Conservation (phyloP, 257 asterid species). For the Scutellaria baicalensis region DNA sequence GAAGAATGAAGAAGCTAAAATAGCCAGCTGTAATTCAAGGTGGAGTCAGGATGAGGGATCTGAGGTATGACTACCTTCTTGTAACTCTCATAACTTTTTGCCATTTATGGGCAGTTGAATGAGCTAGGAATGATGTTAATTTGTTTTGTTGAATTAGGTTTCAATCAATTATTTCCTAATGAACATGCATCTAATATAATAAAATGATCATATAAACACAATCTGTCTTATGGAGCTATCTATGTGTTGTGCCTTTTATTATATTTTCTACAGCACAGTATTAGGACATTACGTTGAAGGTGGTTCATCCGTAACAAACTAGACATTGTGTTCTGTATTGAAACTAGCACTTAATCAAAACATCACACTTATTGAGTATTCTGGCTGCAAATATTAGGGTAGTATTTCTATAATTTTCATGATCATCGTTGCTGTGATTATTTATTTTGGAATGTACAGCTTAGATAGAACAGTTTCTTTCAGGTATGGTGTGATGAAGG, state of each 20-base stretch:
- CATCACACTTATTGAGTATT: no score
- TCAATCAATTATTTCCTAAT: not conserved
- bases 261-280: no score
- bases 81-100: not conserved
- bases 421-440: not conserved
- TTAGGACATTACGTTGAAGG: no score
- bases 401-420: no score
- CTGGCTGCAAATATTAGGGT: no score
- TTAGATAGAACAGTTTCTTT: conserved; percentile 5
- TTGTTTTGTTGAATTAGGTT: not conserved
- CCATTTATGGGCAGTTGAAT: not conserved
- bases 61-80: conserved; percentile 43
- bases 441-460: not conserved
- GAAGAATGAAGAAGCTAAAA: conserved; percentile 72
- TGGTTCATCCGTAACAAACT: no score
- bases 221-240: no score
- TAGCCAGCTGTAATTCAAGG: conserved; percentile 73
- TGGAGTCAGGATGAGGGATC: conserved; percentile 97
- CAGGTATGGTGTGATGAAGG: conserved; percentile 99
- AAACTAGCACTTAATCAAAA: no score
- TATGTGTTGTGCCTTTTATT: no score
- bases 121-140: not conserved
- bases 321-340: no score
- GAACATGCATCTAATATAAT: not conserved
- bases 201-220: not conserved